Evolutionary conservation across 2,329 filamentous ascomycete genomes (phyloP).

Genomic region (Claviceps capensis): DNA sequence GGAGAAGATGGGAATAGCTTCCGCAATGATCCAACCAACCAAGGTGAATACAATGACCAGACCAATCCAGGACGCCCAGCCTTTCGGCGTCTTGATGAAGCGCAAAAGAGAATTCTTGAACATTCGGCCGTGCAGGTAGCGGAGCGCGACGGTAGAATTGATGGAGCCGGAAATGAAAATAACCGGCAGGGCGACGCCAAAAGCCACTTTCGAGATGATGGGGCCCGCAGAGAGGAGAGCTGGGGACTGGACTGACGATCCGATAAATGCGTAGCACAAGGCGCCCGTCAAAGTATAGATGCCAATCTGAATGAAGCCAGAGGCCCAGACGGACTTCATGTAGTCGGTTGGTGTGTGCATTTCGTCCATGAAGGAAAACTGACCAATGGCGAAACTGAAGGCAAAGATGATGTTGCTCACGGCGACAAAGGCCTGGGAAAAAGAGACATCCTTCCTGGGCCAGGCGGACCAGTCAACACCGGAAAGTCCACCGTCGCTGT

Average conservation of each 20-base stretch:
- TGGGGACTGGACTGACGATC: slow-evolving; percentile 46
- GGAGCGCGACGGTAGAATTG: slow-evolving; percentile 34
- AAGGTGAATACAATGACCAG: slow-evolving; percentile 45
- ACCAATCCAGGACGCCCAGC: slow-evolving; percentile 40
- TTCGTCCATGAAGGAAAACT: slow-evolving; percentile 40
- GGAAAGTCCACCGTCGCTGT: slow-evolving; percentile 13
- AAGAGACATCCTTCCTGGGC: slow-evolving; percentile 29
- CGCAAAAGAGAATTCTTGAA: slow-evolving; percentile 28
- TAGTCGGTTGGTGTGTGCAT: slow-evolving; percentile 36
- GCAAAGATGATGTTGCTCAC: slow-evolving; percentile 59
- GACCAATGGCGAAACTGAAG: slow-evolving; percentile 43
- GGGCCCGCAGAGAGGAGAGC: slow-evolving; percentile 51
- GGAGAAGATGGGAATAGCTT: slow-evolving; percentile 59
- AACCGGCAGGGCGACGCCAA: slow-evolving; percentile 55
- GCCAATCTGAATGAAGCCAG: slow-evolving; percentile 46
- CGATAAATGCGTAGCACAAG: slow-evolving; percentile 57
- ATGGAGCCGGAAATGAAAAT: slow-evolving; percentile 65
- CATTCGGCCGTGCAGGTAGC: slow-evolving; percentile 32
- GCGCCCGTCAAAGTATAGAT: slow-evolving; percentile 56
- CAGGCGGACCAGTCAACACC: slow-evolving; percentile 30
- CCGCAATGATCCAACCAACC: slow-evolving; percentile 54
- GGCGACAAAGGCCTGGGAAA: slow-evolving; percentile 45
- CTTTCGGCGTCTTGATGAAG: slow-evolving; percentile 34
- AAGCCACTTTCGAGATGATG: slow-evolving; percentile 50
- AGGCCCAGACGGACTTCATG: slow-evolving; percentile 42